phyloP scores from a whole-genome alignment of 371 early-diverging fungal genomes.

The Entomophthora muscae region DNA sequence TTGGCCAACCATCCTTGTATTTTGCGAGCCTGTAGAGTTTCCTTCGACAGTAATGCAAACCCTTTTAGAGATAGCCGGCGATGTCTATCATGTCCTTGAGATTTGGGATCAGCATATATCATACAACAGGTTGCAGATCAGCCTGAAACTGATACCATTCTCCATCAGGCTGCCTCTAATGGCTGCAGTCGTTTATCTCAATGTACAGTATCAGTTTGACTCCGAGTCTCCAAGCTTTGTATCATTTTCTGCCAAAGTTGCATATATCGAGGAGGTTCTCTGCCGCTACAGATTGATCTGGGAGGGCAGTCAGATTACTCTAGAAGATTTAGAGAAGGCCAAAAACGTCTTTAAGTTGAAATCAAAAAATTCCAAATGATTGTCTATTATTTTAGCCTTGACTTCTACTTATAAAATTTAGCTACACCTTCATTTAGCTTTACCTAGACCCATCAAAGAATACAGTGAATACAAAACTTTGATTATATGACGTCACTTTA shows the following conservation, averaged over 20 bases:
- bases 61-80: background rate
- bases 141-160: background rate
- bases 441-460: no score
- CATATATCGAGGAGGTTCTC: background rate
- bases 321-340: background rate
- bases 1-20: background rate
- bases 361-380: no score
- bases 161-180: background rate
- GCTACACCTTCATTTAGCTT: no score
- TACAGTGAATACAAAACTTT: no score
- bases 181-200: background rate
- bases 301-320: background rate
- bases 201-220: background rate
- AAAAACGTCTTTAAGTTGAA: background rate
- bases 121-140: background rate
- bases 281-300: background rate
- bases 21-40: background rate
- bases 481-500: no score
- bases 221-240: background rate
- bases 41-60: background rate
- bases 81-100: background rate
- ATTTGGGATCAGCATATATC: background rate
- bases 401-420: no score
- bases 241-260: background rate
- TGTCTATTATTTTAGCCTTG: no score